Evolutionary conservation across 1,284 basidiomycete genomes (phyloP).

Genomic region (Ganoderma boninense): DNA sequence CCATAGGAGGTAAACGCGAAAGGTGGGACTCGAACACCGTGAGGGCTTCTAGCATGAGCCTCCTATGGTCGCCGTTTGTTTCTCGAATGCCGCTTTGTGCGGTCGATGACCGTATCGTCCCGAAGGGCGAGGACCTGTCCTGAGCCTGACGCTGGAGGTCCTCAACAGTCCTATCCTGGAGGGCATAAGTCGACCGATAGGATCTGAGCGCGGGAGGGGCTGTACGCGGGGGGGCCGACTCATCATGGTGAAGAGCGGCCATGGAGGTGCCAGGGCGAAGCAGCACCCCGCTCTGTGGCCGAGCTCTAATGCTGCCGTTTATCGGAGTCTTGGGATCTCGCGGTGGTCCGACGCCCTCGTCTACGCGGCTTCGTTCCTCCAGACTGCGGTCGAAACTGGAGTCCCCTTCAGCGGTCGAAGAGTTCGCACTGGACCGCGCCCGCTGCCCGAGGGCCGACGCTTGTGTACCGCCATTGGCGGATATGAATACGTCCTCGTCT

Average conservation of each 20-base stretch:
- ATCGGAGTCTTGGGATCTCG: constrained; percentile 37
- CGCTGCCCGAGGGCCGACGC: constrained; percentile 26
- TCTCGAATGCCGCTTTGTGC: constrained; percentile 37
- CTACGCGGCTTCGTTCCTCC: constrained; percentile 21
- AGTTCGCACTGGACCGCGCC: constrained; percentile 36
- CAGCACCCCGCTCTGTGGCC: constrained; percentile 34
- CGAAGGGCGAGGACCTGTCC: constrained; percentile 39
- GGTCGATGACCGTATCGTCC: constrained; percentile 27
- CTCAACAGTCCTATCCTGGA: constrained; percentile 35
- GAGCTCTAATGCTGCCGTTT: constrained; percentile 26
- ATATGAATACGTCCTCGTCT: constrained; percentile 52
- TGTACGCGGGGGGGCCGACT: constrained; percentile 41
- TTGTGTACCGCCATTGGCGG: constrained; percentile 23
- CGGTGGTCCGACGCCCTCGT: constrained; percentile 31
- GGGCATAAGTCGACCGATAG: constrained; percentile 42
- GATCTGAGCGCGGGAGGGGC: constrained; percentile 46
- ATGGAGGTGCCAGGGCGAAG: constrained; percentile 60
- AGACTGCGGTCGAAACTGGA: constrained; percentile 19
- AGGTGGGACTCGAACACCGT: constrained; percentile 74
- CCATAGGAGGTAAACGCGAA: constrained; percentile 55
- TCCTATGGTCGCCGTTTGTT: constrained; percentile 61
- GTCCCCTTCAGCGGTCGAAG: constrained; percentile 29
- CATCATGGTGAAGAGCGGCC: constrained; percentile 50
- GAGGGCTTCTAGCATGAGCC: constrained; percentile 73
- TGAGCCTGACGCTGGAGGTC: constrained; percentile 19